These are phyloP conservation scores for Pleoardoris graminearum DNA, from an alignment of 2,329 filamentous ascomycete species.

Conservation along the genomic window DNA sequence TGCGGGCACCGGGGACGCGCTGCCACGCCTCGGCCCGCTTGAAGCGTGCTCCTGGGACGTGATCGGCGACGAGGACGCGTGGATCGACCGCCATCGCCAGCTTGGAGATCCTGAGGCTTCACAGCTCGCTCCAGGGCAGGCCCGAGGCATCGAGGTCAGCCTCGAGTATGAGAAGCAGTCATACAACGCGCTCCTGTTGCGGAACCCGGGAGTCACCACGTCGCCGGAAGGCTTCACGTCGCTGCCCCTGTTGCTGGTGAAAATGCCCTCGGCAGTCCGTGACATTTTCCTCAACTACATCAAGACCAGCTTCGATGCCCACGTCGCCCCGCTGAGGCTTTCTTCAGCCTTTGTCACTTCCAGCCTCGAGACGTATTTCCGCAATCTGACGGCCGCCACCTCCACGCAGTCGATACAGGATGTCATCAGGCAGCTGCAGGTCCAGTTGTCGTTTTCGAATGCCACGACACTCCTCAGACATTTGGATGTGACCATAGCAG, in stretches of 20 bases:
- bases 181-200: conserved; percentile 57
- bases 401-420: conserved; percentile 37
- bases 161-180: conserved; percentile 54
- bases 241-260: conserved; percentile 56
- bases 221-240: conserved; percentile 48
- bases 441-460: conserved; percentile 42
- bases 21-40: conserved; percentile 53
- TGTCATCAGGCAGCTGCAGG: conserved; percentile 38
- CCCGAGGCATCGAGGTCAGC: conserved; percentile 53
- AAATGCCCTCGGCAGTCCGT: conserved; percentile 55
- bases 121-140: conserved; percentile 27
- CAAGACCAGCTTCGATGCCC: conserved; percentile 55
- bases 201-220: conserved; percentile 38
- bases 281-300: conserved; percentile 56
- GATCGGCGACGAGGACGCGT: conserved; percentile 47
- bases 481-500: conserved; percentile 49
- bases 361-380: conserved; percentile 60
- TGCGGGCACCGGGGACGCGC: conserved; percentile 42
- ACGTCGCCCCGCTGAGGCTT: conserved; percentile 50
- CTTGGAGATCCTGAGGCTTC: conserved; percentile 39
- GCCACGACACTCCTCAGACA: conserved; percentile 43
- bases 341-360: conserved; percentile 51
- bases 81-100: conserved; percentile 44
- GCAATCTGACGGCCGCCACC: conserved; percentile 53
- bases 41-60: conserved; percentile 53